Base-by-base conservation (phyloP, 1,284 basidiomycete genomes). In the Ustilago loliicola region DNA sequence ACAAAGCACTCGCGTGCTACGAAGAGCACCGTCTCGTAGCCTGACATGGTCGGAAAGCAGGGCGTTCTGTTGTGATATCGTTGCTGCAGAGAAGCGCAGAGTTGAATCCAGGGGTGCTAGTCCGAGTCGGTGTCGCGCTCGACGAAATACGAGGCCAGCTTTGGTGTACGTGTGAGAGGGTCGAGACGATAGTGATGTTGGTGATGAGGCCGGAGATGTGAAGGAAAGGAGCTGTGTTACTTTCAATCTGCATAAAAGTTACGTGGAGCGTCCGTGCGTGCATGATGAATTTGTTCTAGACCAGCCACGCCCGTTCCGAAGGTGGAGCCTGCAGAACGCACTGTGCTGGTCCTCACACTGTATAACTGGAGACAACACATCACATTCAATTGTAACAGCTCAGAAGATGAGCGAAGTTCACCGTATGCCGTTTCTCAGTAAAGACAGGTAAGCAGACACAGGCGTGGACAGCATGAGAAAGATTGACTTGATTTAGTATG, bases 1-100 rank as follows among this genome's bases (percentile, higher is more conserved):
- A 87, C 93, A 88, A 92, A 94, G 67, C 93, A 89, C 88, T 96
- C 94, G 64, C 94, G 89, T 36, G 91, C 92, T 66, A 96, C 92
- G 83, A 93, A 95, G 32, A 96, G 88, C 73, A 95, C 90, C 55
- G 92, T 93, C 87, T 95, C 92, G 77, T 94, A 91, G 13, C 55
- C 58, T 11, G 61, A 65, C 72, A 74, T 74, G 36, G 15, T 55
- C 21, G 52, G 30, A 13, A 53, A 7, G 5, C n/a, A 32, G 27
- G 30, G 34, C 25, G 27, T 34, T n/a, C 30, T 32, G 52, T 21
- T 11, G 13, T 6, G 15, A 17, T 23, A 21, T 27, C 27, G 48
- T 51, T 53, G 29, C 34, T 53, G 7, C 23, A 34, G 36, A 40
- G 45, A 53, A 21, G 30, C 25, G 30, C 30, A 51, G 17, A 19